Evolutionary conservation across 768 basidiomycete genomes (phyloP), one percentile per base, ranked within the genome.

Genomic region (Serendipita sp.): DNA sequence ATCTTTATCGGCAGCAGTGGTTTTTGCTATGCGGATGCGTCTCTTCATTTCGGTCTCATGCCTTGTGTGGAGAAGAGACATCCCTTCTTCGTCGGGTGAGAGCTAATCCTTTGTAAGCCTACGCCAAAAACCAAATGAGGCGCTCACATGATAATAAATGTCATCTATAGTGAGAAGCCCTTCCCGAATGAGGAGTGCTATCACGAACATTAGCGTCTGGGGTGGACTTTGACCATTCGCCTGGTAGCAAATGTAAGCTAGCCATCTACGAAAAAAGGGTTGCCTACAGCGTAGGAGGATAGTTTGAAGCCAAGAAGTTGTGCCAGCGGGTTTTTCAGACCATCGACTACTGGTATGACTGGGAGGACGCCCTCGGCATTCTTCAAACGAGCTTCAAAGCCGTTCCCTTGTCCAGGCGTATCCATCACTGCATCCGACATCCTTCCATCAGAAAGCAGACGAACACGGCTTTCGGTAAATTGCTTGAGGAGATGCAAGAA

Each of bases 261-360:
- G 8, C 10, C 24, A 10, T 37, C 10, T 28, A 24, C 10, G n/a
- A 10, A 60, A n/a, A 34, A 37, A 10, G 11, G 13, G 10, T 4
- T 51, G 69, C 80, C 56, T 68, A 92, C 94, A 76, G 94, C 87
- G 74, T 95, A 94, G 72, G 86, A 85, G 7, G 82, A 80, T 70
- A 96, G 95, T 74, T 99, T 99, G 81, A 98, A 98, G n/a, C 96
- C 96, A 24, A 99, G 77, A 4, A 98, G 89, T 75, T 99, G 93
- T 13, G 91, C 86, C 51, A 63, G 30, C 34, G 65, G 54, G 8
- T 65, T 65, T n/a, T 65, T 65, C 28, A 51, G 30, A 13, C 41
- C 51, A 54, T 38, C 53, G 4, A 60, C 24, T 10, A 35, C 16
- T 8, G 56, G 56, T 30, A 37, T 28, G 30, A 28, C 41, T 10